A percentile compares a stretch with the other conserved stretches of the same genome.
Conservation (phyloP, 2,329 filamentous ascomycete species). For the Xylaria sp. region DNA sequence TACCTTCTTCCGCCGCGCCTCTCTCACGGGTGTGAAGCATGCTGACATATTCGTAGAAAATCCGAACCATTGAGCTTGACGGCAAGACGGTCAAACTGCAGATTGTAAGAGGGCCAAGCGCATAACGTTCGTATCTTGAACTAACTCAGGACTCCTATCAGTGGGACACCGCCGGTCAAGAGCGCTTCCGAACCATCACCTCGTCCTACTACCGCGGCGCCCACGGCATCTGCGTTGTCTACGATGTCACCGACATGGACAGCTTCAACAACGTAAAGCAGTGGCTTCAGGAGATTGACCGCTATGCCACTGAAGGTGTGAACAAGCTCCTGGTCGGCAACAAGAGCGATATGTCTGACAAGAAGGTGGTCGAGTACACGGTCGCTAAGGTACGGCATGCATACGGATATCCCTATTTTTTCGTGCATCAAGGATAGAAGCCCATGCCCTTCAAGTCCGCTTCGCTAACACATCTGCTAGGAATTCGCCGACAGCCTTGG, state of each 20-base stretch:
- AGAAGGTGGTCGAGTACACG: conserved; percentile 99
- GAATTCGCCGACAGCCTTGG: conserved; percentile 99
- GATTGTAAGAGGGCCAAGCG: conserved; percentile 74
- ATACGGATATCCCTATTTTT: conserved; percentile 14
- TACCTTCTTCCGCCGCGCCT: neutral
- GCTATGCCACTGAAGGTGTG: conserved; percentile 98
- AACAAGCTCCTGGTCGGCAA: conserved; percentile 99
- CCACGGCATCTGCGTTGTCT: conserved; percentile 99
- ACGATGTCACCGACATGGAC: conserved; percentile 99
- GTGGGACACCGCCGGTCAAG: conserved; percentile 99
- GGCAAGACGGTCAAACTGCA: conserved; percentile 99
- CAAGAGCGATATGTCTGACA: conserved; percentile 99
- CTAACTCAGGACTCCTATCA: conserved; percentile 58
- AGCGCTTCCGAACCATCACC: conserved; percentile 99
- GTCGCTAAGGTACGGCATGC: conserved; percentile 84
- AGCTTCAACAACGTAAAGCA: conserved; percentile 99
- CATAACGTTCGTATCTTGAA: neutral
- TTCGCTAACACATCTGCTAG: conserved; percentile 59
- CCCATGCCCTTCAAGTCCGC: neutral
- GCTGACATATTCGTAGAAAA: conserved; percentile 75
- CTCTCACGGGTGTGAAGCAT: conserved; percentile 47
- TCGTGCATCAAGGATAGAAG: neutral
- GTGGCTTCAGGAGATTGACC: conserved; percentile 99
- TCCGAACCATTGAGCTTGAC: conserved; percentile 98
- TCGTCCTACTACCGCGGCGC: conserved; percentile 99